Conservation (phyloP, 768 basidiomycete genomes). For the Tremella yokohamensis region DNA sequence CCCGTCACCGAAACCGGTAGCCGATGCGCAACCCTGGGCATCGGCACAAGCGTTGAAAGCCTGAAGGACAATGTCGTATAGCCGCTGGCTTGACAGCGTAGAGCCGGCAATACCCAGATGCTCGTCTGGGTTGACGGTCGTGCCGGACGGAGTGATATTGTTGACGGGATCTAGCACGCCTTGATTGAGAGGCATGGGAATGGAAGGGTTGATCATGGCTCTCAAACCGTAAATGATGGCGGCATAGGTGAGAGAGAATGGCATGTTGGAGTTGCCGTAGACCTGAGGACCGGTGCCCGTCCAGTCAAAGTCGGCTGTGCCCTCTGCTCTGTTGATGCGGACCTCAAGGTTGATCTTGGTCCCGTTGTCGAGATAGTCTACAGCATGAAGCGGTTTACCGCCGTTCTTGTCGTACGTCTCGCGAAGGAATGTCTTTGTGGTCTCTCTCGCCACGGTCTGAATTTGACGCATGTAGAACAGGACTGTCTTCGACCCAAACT, state of each 20-base stretch:
- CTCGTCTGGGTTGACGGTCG: conserved; percentile 26
- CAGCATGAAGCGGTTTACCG: conserved; percentile 5
- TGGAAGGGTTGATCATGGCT: conserved; percentile 46
- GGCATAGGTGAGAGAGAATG: conserved; percentile 29
- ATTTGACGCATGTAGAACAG: conserved; percentile 89
- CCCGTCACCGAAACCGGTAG: neutral
- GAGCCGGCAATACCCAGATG: conserved; percentile 33
- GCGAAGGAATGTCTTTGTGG: conserved; percentile 14
- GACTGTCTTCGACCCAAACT: conserved; percentile 78
- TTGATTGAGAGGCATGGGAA: conserved; percentile 78
- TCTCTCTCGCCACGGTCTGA: conserved; percentile 50
- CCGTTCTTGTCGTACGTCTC: conserved; percentile 1
- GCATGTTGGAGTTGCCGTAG: conserved; percentile 50
- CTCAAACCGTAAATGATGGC: conserved; percentile 45
- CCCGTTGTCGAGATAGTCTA: conserved; percentile 60
- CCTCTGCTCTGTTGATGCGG: conserved; percentile 67
- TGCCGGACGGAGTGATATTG: conserved; percentile 29
- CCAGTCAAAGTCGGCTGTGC: conserved; percentile 85
- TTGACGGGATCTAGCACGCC: conserved; percentile 77
- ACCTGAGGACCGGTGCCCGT: conserved; percentile 51
- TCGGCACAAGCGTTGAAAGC: conserved; percentile 32
- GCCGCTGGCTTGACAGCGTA: conserved; percentile 39
- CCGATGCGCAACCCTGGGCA: conserved; percentile 7
- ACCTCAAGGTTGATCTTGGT: conserved; percentile 58
- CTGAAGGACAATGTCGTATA: conserved; percentile 34